phyloP scores from a whole-genome alignment of 169 alveolate genomes.

The Eimeria nieschulzi region DNA sequence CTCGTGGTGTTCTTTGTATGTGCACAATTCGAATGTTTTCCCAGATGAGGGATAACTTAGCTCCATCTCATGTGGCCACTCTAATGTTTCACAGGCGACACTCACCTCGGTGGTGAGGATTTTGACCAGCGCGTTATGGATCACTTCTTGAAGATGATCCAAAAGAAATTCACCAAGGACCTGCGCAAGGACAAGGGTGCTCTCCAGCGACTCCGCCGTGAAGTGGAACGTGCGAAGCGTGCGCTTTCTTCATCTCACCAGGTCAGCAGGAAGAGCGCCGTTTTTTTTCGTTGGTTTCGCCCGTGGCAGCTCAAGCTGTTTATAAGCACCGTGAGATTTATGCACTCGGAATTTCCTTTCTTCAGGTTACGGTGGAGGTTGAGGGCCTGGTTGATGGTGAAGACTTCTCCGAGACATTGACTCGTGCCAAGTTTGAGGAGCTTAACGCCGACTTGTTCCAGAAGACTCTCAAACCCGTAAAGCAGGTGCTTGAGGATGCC shows the following conservation, averaged over 20 bases:
- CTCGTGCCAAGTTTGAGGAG: slow-evolving; percentile 96
- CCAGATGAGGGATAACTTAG: too few relatives aligned
- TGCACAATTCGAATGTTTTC: too few relatives aligned
- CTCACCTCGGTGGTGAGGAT: slow-evolving; percentile 99
- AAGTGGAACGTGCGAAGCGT: slow-evolving; percentile 98
- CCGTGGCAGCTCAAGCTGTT: not conserved
- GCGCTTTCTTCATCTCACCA: slow-evolving; percentile 93
- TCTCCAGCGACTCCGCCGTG: slow-evolving; percentile 96
- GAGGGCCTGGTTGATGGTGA: slow-evolving; percentile 90
- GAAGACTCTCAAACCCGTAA: slow-evolving; percentile 90
- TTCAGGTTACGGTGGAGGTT: slow-evolving; percentile 83
- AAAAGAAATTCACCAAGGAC: slow-evolving; percentile 94
- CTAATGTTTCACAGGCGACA: slow-evolving; percentile 83
- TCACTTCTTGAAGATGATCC: slow-evolving; percentile 94
- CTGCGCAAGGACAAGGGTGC: slow-evolving; percentile 95
- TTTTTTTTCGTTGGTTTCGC: not conserved
- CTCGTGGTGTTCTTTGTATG: too few relatives aligned
- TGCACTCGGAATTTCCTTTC: not conserved
- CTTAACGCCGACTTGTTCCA: slow-evolving; percentile 90
- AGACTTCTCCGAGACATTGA: slow-evolving; percentile 90
- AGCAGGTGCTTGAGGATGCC: slow-evolving; percentile 91
- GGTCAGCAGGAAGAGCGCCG: not conserved
- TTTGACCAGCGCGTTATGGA: slow-evolving; percentile 97
- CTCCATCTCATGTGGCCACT: not conserved
- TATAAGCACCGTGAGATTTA: not conserved